Conservation (phyloP, 257 asterid species). For the Solanum bulbocastanum region DNA sequence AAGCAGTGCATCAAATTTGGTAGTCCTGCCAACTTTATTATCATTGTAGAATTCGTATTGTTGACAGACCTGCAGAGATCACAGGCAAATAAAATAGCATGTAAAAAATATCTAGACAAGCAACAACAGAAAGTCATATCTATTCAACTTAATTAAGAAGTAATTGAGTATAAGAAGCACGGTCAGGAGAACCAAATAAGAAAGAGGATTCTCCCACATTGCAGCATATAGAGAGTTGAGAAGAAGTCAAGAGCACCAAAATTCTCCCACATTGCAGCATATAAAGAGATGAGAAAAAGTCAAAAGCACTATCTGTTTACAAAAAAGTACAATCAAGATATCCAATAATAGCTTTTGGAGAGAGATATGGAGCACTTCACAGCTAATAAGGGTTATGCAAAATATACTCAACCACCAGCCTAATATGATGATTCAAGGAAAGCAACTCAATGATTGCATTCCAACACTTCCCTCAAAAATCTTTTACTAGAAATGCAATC, state of each 20-base stretch:
- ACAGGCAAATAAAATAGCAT: neutral
- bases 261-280: neutral
- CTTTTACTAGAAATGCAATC: neutral
- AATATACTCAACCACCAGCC: neutral
- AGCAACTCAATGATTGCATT: neutral
- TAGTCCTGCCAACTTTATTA: conserved; percentile 58
- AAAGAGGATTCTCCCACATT: neutral
- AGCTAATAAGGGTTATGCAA: neutral
- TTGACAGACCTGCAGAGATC: conserved; percentile 81
- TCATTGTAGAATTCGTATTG: conserved; percentile 84
- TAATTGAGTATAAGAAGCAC: neutral
- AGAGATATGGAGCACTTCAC: neutral
- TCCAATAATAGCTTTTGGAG: neutral
- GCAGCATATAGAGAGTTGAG: neutral
- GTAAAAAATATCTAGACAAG: neutral
- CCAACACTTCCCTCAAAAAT: neutral
- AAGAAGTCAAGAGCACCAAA: neutral
- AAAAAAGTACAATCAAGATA: neutral
- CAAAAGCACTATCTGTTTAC: neutral
- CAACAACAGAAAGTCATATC: neutral
- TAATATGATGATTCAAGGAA: neutral
- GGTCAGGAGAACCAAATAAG: neutral
- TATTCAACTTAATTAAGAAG: neutral
- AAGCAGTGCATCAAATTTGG: conserved; percentile 73
- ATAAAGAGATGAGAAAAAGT: neutral